phyloP scores from a whole-genome alignment of 805 yeast genomes.

The Maudiozyma turicensis region DNA sequence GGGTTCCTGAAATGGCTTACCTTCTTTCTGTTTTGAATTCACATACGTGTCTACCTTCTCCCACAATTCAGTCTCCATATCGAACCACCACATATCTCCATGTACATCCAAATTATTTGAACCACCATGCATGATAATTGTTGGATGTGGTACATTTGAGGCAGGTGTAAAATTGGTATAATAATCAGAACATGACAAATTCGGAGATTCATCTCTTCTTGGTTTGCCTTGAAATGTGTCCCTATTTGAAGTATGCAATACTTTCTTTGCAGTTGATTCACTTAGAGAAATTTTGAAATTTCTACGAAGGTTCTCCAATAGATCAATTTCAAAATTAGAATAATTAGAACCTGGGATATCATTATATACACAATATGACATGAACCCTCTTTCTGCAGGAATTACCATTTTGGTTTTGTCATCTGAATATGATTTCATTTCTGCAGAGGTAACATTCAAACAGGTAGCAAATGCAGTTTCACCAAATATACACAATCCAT shows the following conservation, averaged over 20 bases:
- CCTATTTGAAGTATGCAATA: not conserved
- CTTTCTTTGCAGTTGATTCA: not conserved
- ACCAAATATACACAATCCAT: conserved; percentile 29
- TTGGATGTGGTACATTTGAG: not conserved
- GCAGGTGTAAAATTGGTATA: not conserved
- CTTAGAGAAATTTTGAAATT: conserved; percentile 1
- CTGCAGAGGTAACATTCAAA: conserved; percentile 5
- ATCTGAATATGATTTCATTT: not conserved
- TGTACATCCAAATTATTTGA: conserved; percentile 28
- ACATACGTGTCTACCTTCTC: conserved; percentile 8
- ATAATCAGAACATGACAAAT: not conserved
- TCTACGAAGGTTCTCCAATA: conserved; percentile 5
- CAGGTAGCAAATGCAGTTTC: conserved; percentile 29
- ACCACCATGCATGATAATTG: conserved; percentile 32
- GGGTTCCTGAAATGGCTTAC: not conserved
- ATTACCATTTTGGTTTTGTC: not conserved
- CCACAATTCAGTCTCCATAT: conserved; percentile 38
- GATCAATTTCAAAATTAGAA: conserved; percentile 3
- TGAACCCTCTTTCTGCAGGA: conserved; percentile 31
- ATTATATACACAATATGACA: conserved; percentile 15
- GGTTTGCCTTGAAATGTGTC: not conserved
- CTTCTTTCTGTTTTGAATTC: not conserved
- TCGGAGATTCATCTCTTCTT: not conserved
- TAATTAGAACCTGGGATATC: conserved; percentile 4
- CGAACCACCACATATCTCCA: conserved; percentile 45